Percentiles rank a stretch among this genome's conserved stretches.
Evolutionary conservation across 345 rosid genomes (phyloP).

Genomic region (Ailanthus altissimus): DNA sequence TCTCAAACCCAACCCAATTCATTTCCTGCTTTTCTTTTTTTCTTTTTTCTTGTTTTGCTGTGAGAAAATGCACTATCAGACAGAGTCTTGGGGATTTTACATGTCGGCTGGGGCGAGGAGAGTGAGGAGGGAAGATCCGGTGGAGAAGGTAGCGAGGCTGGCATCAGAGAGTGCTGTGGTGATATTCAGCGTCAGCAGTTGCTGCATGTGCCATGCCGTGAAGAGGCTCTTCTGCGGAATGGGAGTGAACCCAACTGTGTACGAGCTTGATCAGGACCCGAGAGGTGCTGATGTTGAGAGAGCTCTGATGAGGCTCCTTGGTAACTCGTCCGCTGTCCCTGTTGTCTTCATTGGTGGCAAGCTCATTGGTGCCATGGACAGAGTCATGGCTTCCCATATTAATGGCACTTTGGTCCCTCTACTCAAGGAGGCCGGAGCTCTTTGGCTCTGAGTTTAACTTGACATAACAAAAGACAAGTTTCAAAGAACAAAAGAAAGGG

Average conservation of each 20-base stretch:
- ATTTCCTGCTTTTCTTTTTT: not conserved
- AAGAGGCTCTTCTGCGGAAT: slow-evolving; percentile 66
- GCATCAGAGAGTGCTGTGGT: slow-evolving; percentile 68
- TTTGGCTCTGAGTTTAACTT: slow-evolving; percentile 50
- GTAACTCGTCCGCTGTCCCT: slow-evolving; percentile 38
- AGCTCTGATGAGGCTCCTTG: slow-evolving; percentile 44
- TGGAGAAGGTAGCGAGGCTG: slow-evolving; percentile 50
- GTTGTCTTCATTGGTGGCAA: slow-evolving; percentile 70
- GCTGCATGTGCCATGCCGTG: slow-evolving; percentile 79
- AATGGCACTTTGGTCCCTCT: slow-evolving; percentile 67
- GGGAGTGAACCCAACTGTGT: slow-evolving; percentile 68
- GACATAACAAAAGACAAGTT: not conserved
- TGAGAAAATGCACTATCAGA: slow-evolving; percentile 26
- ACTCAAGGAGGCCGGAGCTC: slow-evolving; percentile 78
- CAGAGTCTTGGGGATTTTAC: slow-evolving; percentile 26
- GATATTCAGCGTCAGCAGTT: slow-evolving; percentile 60
- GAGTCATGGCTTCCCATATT: slow-evolving; percentile 66
- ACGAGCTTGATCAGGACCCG: slow-evolving; percentile 63
- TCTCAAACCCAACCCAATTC: not conserved
- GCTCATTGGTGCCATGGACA: slow-evolving; percentile 60
- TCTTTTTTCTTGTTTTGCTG: no score
- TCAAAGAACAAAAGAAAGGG: not conserved
- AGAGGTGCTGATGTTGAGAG: slow-evolving; percentile 57
- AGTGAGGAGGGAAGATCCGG: slow-evolving; percentile 40
- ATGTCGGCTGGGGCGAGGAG: slow-evolving; percentile 18